phyloP scores from a whole-genome alignment of 2,329 filamentous ascomycete genomes.

The Aciculosporium take region DNA sequence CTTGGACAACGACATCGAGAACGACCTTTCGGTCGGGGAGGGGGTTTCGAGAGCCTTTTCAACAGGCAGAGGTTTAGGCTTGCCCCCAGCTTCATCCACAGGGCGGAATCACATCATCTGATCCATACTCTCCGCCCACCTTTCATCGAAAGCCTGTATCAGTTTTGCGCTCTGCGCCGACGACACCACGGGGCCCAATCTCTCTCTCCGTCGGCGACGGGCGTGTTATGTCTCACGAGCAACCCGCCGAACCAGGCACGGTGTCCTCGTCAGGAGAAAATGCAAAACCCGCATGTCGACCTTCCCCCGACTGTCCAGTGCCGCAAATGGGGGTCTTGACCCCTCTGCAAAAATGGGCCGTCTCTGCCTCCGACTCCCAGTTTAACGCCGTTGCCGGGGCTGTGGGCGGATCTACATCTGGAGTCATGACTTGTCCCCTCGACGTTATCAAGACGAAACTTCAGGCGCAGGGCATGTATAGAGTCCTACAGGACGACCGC shows the following conservation, averaged over 20 bases:
- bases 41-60: neutral
- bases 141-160: neutral
- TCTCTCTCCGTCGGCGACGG: neutral
- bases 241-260: slow-evolving; percentile 22
- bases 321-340: slow-evolving; percentile 21
- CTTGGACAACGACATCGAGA: slow-evolving; percentile 1
- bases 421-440: slow-evolving; percentile 87
- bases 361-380: slow-evolving; percentile 41
- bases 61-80: neutral
- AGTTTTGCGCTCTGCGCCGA: neutral
- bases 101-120: neutral
- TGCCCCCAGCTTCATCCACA: neutral
- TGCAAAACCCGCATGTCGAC: slow-evolving; percentile 22
- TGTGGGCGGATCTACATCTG: slow-evolving; percentile 79
- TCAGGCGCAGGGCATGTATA: slow-evolving; percentile 83
- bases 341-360: slow-evolving; percentile 40
- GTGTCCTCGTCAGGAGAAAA: slow-evolving; percentile 19
- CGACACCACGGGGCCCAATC: neutral
- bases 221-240: slow-evolving; percentile 37
- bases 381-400: slow-evolving; percentile 82
- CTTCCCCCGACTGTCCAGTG: slow-evolving; percentile 20
- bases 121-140: neutral
- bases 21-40: slow-evolving; percentile 4
- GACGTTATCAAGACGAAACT: slow-evolving; percentile 99
- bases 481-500: slow-evolving; percentile 32